A percentile compares a stretch with the other conserved stretches of the same genome.
These are phyloP conservation scores for Debaryomyces robertsiae DNA, from an alignment of 1,139 yeast genomes.

Conservation along the genomic window DNA sequence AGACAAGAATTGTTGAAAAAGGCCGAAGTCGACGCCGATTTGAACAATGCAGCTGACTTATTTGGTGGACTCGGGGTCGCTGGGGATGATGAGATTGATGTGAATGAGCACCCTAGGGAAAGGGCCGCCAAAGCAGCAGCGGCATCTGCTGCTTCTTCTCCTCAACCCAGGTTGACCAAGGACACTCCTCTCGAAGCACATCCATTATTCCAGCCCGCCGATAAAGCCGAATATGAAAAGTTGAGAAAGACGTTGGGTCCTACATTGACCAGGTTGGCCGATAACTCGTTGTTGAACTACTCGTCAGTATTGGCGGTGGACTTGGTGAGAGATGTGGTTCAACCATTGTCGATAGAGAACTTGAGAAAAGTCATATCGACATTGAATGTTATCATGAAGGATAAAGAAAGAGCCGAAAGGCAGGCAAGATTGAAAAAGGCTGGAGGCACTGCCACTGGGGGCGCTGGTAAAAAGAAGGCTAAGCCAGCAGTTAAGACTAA, in stretches of 20 bases:
- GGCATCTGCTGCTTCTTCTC: constrained; percentile 39
- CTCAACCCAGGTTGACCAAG: constrained; percentile 45
- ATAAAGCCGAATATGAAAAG: constrained; percentile 80
- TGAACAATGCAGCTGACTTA: constrained; percentile 89
- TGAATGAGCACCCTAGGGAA: constrained; percentile 67
- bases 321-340: constrained; percentile 78
- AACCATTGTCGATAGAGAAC: constrained; percentile 80
- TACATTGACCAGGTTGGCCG: constrained; percentile 64
- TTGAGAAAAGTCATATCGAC: constrained; percentile 86
- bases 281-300: constrained; percentile 67
- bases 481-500: constrained; percentile 74
- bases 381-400: constrained; percentile 75
- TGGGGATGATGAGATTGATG: constrained; percentile 42
- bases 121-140: constrained; percentile 56
- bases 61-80: constrained; percentile 84
- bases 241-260: constrained; percentile 78
- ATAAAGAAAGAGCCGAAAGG: constrained; percentile 89
- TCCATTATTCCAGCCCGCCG: constrained; percentile 78
- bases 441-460: constrained; percentile 87
- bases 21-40: constrained; percentile 82
- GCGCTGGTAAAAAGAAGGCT: constrained; percentile 94
- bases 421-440: constrained; percentile 75
- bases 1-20: constrained; percentile 72
- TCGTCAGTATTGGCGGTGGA: constrained; percentile 79
- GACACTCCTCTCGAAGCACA: constrained; percentile 73